A percentile compares a stretch with the other conserved stretches of the same genome.
Evolutionary conservation across 2,329 filamentous ascomycete genomes (phyloP).

Genomic region (Aspergillus sp.): DNA sequence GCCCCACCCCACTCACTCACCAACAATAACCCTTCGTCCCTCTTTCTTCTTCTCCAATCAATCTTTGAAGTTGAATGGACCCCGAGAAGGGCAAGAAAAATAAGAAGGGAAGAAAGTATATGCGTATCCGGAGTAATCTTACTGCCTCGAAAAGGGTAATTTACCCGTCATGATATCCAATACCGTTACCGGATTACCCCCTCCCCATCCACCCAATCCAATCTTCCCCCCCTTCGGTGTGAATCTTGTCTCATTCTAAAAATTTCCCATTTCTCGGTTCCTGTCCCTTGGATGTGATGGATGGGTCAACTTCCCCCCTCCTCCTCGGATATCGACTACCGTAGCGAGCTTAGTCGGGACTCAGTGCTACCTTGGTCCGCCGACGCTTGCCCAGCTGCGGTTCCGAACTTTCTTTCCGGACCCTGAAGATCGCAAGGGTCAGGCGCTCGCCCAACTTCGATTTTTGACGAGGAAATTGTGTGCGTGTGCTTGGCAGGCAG

Average conservation of each 20-base stretch:
- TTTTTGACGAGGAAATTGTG: neutral
- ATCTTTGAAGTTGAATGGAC: no score
- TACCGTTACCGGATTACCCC: neutral
- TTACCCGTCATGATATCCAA: neutral
- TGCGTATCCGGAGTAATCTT: neutral
- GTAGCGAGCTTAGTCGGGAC: neutral
- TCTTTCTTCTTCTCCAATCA: neutral
- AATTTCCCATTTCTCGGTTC: neutral
- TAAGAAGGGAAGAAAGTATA: neutral
- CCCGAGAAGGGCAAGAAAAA: neutral
- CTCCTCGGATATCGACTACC: conserved; percentile 2
- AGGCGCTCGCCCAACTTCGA: no score
- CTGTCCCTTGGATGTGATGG: neutral
- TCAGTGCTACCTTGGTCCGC: neutral
- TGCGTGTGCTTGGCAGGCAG: no score
- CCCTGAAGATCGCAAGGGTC: conserved; percentile 8
- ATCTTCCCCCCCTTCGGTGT: no score
- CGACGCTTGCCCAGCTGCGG: neutral
- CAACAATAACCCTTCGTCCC: neutral
- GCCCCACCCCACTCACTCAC: neutral
- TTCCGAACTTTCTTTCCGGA: conserved; percentile 10
- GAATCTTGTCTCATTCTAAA: no score
- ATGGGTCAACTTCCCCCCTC: neutral
- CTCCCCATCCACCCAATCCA: no score
- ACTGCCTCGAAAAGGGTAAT: neutral